phyloP scores from a whole-genome alignment of 352 stramenopile species.

The Pythium insidiosum region DNA sequence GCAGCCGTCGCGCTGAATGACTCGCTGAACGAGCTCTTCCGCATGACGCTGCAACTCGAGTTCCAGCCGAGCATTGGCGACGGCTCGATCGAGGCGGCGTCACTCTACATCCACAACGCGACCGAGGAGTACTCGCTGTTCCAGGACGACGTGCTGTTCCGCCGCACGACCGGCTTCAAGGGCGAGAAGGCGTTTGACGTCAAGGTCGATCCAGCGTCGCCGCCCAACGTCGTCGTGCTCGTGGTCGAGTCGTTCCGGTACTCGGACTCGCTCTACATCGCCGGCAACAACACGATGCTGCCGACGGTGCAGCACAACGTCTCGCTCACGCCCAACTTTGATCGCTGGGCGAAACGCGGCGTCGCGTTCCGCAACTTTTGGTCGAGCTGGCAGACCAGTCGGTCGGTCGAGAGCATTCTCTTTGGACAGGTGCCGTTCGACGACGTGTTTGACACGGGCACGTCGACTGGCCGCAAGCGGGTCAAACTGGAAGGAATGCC shows the following conservation, averaged over 20 bases:
- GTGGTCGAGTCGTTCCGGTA: slow-evolving; percentile 47
- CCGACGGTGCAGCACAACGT: slow-evolving; percentile 22
- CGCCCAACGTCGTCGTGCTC: slow-evolving; percentile 42
- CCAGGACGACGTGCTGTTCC: slow-evolving; percentile 28
- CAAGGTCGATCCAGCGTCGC: slow-evolving; percentile 16
- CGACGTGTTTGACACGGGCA: slow-evolving; percentile 23
- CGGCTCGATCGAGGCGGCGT: slow-evolving; percentile 1
- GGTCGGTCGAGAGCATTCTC: slow-evolving; percentile 43
- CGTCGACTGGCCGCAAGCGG: slow-evolving; percentile 16
- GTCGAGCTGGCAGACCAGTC: slow-evolving; percentile 52
- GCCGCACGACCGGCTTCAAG: slow-evolving; percentile 29
- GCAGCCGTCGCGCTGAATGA: slow-evolving; percentile 8
- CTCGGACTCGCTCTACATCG: slow-evolving; percentile 41
- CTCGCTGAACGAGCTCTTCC: too few relatives aligned
- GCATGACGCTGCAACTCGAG: too few relatives aligned
- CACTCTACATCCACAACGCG: slow-evolving; percentile 21
- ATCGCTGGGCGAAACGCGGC: slow-evolving; percentile 34
- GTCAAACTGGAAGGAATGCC: slow-evolving; percentile 30
- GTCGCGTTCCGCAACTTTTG: slow-evolving; percentile 48
- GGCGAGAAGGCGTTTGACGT: slow-evolving; percentile 35
- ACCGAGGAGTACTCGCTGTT: slow-evolving; percentile 41
- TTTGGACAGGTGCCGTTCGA: slow-evolving; percentile 45
- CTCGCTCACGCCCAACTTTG: slow-evolving; percentile 38
- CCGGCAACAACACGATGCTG: slow-evolving; percentile 20
- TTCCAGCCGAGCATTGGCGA: too few relatives aligned